A percentile compares a stretch with the other conserved stretches of the same genome.
These are phyloP conservation scores for Lactarius hatsudake DNA, from an alignment of 768 basidiomycete genomes.

Conservation along the genomic window DNA sequence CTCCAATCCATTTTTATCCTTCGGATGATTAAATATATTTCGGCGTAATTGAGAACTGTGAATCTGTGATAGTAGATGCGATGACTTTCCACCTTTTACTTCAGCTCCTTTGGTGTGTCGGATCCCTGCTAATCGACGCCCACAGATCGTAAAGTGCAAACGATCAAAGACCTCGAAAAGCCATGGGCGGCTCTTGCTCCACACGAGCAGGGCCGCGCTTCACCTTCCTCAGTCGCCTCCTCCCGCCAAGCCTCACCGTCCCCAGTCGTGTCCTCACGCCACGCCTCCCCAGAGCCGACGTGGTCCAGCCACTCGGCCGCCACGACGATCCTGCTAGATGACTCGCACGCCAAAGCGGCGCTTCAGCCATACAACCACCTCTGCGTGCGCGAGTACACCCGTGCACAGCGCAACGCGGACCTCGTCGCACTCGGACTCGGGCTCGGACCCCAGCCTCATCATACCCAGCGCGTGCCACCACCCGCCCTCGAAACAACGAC, in stretches of 20 bases:
- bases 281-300: not conserved
- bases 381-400: conserved; percentile 67
- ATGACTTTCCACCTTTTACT: not conserved
- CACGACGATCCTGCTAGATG: conserved; percentile 51
- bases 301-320: conserved; percentile 39
- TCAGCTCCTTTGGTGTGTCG: conserved; percentile 23
- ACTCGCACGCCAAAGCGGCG: conserved; percentile 52
- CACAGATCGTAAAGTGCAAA: conserved; percentile 41
- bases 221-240: not conserved
- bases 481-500: not conserved
- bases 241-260: not conserved
- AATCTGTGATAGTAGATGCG: conserved; percentile 26
- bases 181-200: conserved; percentile 54
- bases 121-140: not conserved
- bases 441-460: not conserved
- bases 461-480: conserved; percentile 12
- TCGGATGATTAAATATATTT: conserved; percentile 1
- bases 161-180: conserved; percentile 72
- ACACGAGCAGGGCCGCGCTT: not conserved
- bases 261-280: not conserved
- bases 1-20: not conserved
- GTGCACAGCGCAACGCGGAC: conserved; percentile 41
- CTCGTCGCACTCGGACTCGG: conserved; percentile 31
- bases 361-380: conserved; percentile 83
- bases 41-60: no score